Evolutionary conservation across 176 grass and related monocot species (phyloP), one percentile per base, ranked within the genome.

Genomic region (Cocos nucifera): DNA sequence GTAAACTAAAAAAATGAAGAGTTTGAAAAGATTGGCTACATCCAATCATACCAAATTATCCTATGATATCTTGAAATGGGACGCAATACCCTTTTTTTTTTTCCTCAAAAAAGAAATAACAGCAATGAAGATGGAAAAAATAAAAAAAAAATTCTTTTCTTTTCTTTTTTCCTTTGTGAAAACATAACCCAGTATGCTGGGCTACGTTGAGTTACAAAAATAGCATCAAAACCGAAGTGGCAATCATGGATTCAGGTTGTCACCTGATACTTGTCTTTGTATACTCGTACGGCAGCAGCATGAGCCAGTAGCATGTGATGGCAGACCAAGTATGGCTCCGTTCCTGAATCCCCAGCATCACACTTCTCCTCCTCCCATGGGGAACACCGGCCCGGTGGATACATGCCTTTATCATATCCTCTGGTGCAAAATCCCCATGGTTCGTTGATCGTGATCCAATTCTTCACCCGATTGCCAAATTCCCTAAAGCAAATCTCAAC

Each of bases 391-490:
- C 60, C 82, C 4, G 79, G 87, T 0, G 87, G 56, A 16, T 2
- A 3, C 0, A 0, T 0, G 0, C 87, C 79, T 17, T 55, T 27
- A 0, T 64, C 72, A 55, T 86, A 90, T 1, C 82, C 79, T 0
- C 0, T 0, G 1, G 57, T 27, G 57, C 72, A 83, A 22, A 74
- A 83, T 3, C 2, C 52, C 67, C 58, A 79, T 0, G 87, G 87
- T 73, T 86, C 79, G 6, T 77, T 86, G 51, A 90, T 69, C 0
- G 86, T 90, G 49, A 85, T 90, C 82, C 86, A 90, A n/a, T 90
- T 71, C 7, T 90, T 89, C 26, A 90, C 86, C 29, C 76, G 62
- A 10, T 80, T 69, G 10, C 87, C 79, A 22, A 85, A 90, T 53
- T 86, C 88, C 24, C 18, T 75, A 62, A 91, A 91, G 58, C 79